Conservation (phyloP, 1,284 basidiomycete species). For the Cryptococcus sp. region DNA sequence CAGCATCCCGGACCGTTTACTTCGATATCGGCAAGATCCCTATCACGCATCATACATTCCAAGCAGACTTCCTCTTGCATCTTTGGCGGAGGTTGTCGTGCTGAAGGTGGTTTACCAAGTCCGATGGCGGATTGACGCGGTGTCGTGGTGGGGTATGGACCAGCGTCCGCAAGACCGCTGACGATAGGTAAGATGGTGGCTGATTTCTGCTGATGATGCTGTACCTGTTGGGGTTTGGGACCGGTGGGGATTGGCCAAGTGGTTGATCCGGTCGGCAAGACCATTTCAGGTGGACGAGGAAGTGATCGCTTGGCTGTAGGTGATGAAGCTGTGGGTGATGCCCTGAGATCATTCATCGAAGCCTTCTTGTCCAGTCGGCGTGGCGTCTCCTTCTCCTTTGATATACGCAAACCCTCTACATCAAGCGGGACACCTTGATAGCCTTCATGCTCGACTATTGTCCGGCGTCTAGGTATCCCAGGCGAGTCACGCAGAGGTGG, state of each 20-base stretch:
- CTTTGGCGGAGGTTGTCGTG: slow-evolving; percentile 3
- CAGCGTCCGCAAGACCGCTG: slow-evolving; percentile 38
- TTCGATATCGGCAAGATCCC: slow-evolving; percentile 94
- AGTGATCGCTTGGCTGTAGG: slow-evolving; percentile 23
- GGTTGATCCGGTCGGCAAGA: slow-evolving; percentile 1
- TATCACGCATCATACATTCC: slow-evolving; percentile 98
- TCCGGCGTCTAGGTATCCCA: slow-evolving; percentile 31
- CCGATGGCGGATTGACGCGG: slow-evolving; percentile 7
- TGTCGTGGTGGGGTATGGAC: slow-evolving; percentile 32
- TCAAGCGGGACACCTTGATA: slow-evolving; percentile 5
- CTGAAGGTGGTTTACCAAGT: slow-evolving; percentile 11
- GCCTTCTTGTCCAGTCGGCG: slow-evolving; percentile 22
- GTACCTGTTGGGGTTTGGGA: slow-evolving; percentile 6
- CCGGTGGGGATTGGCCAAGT: slow-evolving; percentile 1
- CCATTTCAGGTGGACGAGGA: slow-evolving; percentile 21
- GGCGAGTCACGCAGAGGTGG: slow-evolving; percentile 22
- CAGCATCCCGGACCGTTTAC: slow-evolving; percentile 82
- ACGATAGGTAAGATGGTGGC: slow-evolving; percentile 38
- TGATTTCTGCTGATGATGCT: slow-evolving; percentile 31
- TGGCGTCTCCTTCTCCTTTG: slow-evolving; percentile 4
- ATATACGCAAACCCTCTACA: not conserved
- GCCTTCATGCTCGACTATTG: slow-evolving; percentile 23
- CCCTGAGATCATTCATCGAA: slow-evolving; percentile 18
- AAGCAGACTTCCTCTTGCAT: slow-evolving; percentile 71
- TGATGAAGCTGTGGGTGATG: slow-evolving; percentile 12